A percentile compares a stretch with the other conserved stretches of the same genome.
phyloP scores from a whole-genome alignment of 345 rosid genomes.

The Sonneratia alba region DNA sequence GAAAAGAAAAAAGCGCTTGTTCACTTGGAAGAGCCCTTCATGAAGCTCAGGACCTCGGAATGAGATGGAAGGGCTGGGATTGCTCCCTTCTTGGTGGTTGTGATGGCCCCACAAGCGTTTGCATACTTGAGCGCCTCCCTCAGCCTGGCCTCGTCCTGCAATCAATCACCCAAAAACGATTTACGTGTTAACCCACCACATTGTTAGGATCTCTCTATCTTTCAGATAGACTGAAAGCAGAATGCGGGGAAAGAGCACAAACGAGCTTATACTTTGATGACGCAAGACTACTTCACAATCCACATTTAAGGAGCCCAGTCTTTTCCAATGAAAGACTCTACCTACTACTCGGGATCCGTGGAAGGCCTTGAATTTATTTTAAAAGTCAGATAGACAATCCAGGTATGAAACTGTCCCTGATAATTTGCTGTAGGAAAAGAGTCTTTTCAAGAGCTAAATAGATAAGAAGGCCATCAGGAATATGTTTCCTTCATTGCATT shows the following conservation, averaged over 20 bases:
- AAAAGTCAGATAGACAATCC: background rate
- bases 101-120: slow-evolving; percentile 94
- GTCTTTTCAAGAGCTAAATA: background rate
- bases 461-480: background rate
- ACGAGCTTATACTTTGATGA: background rate
- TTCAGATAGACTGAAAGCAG: background rate
- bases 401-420: too few relatives aligned
- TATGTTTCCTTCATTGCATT: background rate
- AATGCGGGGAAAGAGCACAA: background rate
- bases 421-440: background rate
- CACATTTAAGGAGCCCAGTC: too few relatives aligned
- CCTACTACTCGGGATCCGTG: too few relatives aligned
- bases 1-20: background rate
- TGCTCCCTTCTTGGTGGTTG: slow-evolving; percentile 96
- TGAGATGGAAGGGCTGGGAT: slow-evolving; percentile 83
- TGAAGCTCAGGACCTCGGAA: slow-evolving; percentile 43
- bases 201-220: too few relatives aligned
- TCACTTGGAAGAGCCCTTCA: slow-evolving; percentile 19
- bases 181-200: background rate
- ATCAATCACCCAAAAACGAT: background rate
- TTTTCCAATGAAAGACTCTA: background rate
- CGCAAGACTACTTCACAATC: background rate
- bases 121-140: slow-evolving; percentile 70
- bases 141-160: slow-evolving; percentile 64
- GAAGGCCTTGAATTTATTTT: background rate